These are phyloP conservation scores for Nicotiana noctiflora DNA, from an alignment of 257 asterid species.

Conservation along the genomic window DNA sequence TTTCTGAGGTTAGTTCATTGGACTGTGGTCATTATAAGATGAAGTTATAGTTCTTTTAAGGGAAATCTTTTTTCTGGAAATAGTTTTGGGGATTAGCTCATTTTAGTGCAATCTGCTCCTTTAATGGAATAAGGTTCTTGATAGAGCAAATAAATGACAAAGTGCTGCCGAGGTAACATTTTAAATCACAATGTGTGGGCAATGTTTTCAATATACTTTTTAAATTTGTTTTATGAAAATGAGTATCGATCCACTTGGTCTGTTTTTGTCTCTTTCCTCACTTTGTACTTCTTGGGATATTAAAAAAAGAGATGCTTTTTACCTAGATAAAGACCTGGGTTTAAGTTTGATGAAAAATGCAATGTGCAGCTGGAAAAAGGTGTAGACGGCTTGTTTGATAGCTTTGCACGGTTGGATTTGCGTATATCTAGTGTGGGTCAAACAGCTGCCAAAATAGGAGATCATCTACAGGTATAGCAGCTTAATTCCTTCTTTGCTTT, in stretches of 20 bases:
- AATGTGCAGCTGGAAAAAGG: constrained; percentile 89
- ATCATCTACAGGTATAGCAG: constrained; percentile 73
- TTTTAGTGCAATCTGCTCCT: neutral
- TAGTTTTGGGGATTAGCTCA: neutral
- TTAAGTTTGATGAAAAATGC: constrained; percentile 6
- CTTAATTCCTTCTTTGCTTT: neutral
- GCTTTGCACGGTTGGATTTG: constrained; percentile 90
- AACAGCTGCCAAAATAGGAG: constrained; percentile 99
- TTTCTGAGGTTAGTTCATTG: constrained; percentile 58
- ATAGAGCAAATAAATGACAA: neutral
- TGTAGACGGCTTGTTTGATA: constrained; percentile 91
- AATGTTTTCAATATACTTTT: neutral
- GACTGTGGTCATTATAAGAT: neutral
- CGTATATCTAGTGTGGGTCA: constrained; percentile 99
- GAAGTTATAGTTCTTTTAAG: neutral
- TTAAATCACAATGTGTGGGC: neutral
- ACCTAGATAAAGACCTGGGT: neutral
- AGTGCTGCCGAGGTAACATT: neutral
- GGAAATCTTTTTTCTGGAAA: neutral
- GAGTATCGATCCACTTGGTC: neutral
- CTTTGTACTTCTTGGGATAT: neutral
- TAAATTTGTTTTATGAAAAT: constrained; percentile 2
- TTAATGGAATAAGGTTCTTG: neutral
- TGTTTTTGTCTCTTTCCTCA: neutral
- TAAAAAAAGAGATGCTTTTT: neutral